Base-by-base conservation (phyloP, 371 early-diverging fungal species). In the Gilbertella persicaria region DNA sequence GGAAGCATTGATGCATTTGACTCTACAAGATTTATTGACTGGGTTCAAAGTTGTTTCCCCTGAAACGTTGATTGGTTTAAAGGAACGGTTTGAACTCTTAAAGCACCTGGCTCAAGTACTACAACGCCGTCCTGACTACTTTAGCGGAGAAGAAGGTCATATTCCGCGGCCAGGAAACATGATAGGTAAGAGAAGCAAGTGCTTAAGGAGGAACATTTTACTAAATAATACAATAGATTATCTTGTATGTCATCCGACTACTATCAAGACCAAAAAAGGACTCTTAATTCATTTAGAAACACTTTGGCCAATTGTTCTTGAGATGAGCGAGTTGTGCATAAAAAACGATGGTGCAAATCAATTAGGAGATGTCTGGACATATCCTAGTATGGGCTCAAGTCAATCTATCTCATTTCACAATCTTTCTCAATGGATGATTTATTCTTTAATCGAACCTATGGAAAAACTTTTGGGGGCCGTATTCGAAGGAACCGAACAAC, bases 391-490 rank as follows among this genome's bases (percentile, higher is more conserved):
- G 13, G 55, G 60, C 33, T 45, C 73, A n/a, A 66, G 66, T 16
- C 62, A 69, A 26, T 71, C 79, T 39, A 84, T 92, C n/a, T 71
- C 89, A 14, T 92, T 93, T 75, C 94, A 95, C 69, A 92, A 92
- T 52, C 80, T 94, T 33, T 89, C 92, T 5, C 93, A 93, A 69
- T 95, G 95, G 95, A 82, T 95, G 45, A 87, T 90, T 19, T 94
- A 93, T 73, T 92, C 93, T 1, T 70, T 94, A 43, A 81, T 93
- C 65, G 95, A 94, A 39, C 89, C 91, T 3, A 66, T 94, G 39
- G 75, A 76, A 38, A 78, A 72, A 36, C 58, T 88, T 19, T 58
- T 82, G 17, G 73, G 72, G 28, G 67, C 90, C 21, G 73, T 55
- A 4, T 81, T 94, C 47, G 69, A 68, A 38, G 86, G 84, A 7